phyloP scores from a whole-genome alignment of 2,329 filamentous ascomycete genomes.

The Dactylellina haptotyla region DNA sequence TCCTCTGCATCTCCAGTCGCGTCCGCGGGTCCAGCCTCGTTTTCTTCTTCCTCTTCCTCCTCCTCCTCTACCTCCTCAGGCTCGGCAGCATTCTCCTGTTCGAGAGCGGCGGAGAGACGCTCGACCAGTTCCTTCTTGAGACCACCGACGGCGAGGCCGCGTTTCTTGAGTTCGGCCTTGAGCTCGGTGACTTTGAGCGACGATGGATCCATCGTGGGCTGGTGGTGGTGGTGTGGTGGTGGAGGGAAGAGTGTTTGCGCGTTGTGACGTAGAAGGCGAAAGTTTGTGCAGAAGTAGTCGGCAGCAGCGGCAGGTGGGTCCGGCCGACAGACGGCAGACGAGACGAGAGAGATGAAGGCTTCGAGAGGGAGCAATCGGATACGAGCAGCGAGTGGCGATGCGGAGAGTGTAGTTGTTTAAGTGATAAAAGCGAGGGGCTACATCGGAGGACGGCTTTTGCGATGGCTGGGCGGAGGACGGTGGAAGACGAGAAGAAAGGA shows the following conservation, averaged over 20 bases:
- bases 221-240: background rate
- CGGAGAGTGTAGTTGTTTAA: background rate
- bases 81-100: conserved; percentile 60
- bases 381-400: background rate
- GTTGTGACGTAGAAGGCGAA: conserved; percentile 32
- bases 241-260: conserved; percentile 6
- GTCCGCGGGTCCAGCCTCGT: conserved; percentile 2
- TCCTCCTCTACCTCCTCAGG: conserved; percentile 20
- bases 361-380: background rate
- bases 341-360: conserved; percentile 1
- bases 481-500: background rate
- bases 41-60: conserved; percentile 14
- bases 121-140: conserved; percentile 77
- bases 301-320: conserved; percentile 17
- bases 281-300: conserved; percentile 6
- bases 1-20: conserved; percentile 19
- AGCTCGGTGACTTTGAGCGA: conserved; percentile 77
- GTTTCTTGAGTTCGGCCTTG: conserved; percentile 76
- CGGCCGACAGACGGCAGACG: background rate
- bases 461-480: background rate
- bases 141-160: conserved; percentile 75
- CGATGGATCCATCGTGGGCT: conserved; percentile 54
- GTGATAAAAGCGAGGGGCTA: background rate
- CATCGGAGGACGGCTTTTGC: background rate
- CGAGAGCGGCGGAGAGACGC: conserved; percentile 66